Conservation (phyloP, 768 basidiomycete genomes). For the Rhizopogon sp. region DNA sequence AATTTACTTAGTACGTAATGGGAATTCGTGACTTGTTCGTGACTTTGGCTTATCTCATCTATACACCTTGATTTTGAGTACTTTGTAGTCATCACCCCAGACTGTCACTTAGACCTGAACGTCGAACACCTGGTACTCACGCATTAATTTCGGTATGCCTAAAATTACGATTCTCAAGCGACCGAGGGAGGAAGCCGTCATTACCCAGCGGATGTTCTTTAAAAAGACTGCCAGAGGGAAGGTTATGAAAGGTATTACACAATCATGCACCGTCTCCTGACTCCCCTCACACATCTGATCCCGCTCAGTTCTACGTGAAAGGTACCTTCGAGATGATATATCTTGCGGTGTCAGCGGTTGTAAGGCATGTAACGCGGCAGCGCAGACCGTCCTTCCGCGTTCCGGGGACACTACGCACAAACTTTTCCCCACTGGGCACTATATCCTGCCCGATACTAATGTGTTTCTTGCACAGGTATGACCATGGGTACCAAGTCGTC, state of each 20-base stretch:
- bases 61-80: too few relatives aligned
- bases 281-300: background rate
- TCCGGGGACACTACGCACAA: slow-evolving; percentile 55
- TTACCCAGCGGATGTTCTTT: slow-evolving; percentile 89
- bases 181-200: slow-evolving; percentile 60
- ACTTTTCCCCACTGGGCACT: slow-evolving; percentile 64
- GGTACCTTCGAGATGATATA: slow-evolving; percentile 91
- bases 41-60: too few relatives aligned
- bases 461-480: slow-evolving; percentile 84
- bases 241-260: slow-evolving; percentile 76
- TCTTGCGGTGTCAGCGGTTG: slow-evolving; percentile 79
- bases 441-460: slow-evolving; percentile 91
- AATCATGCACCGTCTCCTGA: background rate
- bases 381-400: slow-evolving; percentile 47
- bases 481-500: background rate
- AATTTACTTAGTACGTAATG: too few relatives aligned
- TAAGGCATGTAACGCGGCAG: slow-evolving; percentile 44
- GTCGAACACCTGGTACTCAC: too few relatives aligned
- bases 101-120: too few relatives aligned
- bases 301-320: slow-evolving; percentile 75
- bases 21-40: too few relatives aligned
- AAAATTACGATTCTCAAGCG: slow-evolving; percentile 73
- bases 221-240: slow-evolving; percentile 94
- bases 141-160: slow-evolving; percentile 27
- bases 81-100: too few relatives aligned